Percentiles rank a stretch among this genome's conserved stretches.
phyloP scores from a whole-genome alignment of 2,329 filamentous ascomycete species.

The Paraphoma chrysanthemicola region DNA sequence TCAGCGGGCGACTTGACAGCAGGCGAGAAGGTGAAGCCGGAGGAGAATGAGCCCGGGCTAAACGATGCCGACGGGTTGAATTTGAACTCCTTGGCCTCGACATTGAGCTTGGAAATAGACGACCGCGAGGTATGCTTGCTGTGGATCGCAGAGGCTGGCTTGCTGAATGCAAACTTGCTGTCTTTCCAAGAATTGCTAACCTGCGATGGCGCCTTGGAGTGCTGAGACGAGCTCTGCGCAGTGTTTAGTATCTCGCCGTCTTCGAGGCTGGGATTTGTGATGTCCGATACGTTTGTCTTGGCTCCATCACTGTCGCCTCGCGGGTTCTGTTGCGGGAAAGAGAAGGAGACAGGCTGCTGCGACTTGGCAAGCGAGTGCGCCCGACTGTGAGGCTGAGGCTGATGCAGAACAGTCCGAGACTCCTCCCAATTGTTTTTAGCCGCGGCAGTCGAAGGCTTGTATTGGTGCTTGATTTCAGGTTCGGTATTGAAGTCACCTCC shows the following conservation, averaged over 20 bases:
- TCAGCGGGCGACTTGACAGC: conserved; percentile 52
- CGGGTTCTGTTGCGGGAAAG: conserved; percentile 41
- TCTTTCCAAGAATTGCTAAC: conserved; percentile 47
- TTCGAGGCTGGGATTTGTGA: conserved; percentile 48
- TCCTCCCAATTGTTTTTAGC: conserved; percentile 43
- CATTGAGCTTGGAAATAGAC: conserved; percentile 81
- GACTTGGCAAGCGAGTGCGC: conserved; percentile 74
- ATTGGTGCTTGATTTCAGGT: conserved; percentile 36
- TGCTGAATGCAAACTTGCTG: conserved; percentile 42
- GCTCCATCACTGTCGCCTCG: conserved; percentile 49
- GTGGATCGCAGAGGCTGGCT: conserved; percentile 41
- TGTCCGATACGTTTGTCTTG: conserved; percentile 48
- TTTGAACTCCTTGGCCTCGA: conserved; percentile 85
- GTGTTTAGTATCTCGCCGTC: conserved; percentile 36
- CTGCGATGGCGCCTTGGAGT: conserved; percentile 46
- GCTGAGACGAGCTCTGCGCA: conserved; percentile 34
- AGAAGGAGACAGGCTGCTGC: conserved; percentile 51
- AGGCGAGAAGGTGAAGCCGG: conserved; percentile 52
- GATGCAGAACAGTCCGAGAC: conserved; percentile 63
- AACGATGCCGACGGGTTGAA: conserved; percentile 68
- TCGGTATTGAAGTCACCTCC: conserved; percentile 72
- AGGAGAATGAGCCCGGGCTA: conserved; percentile 53
- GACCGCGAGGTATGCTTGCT: conserved; percentile 71
- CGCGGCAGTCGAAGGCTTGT: conserved; percentile 33
- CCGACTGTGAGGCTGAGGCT: conserved; percentile 76